phyloP scores from a whole-genome alignment of 1,284 basidiomycete species.

The Retiboletus flavoniger region DNA sequence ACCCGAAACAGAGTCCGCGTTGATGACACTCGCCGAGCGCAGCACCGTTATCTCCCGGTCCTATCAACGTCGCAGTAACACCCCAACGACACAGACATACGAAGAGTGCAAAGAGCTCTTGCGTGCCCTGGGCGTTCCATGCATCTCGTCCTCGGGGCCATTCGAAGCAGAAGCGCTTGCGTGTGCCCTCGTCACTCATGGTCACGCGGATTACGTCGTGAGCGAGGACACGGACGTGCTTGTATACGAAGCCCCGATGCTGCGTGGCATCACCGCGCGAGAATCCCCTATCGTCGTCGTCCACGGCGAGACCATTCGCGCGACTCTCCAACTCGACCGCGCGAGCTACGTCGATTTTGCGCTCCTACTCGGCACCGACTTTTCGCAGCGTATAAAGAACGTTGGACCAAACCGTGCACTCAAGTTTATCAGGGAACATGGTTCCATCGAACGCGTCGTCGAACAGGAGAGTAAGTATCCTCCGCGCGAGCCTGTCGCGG shows the following conservation, averaged over 20 bases:
- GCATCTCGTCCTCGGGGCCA: slow-evolving; percentile 61
- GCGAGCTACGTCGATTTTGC: slow-evolving; percentile 76
- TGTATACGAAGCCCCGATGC: slow-evolving; percentile 72
- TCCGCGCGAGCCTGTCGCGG: slow-evolving; percentile 42
- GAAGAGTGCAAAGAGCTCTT: slow-evolving; percentile 63
- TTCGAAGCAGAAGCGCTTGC: slow-evolving; percentile 85
- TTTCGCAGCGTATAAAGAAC: slow-evolving; percentile 76
- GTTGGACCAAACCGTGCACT: slow-evolving; percentile 75
- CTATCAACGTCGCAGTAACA: slow-evolving; percentile 57
- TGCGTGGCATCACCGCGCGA: slow-evolving; percentile 69
- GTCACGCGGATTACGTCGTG: slow-evolving; percentile 78
- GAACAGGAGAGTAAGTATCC: slow-evolving; percentile 53
- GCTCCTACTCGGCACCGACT: slow-evolving; percentile 85
- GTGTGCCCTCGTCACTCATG: slow-evolving; percentile 67
- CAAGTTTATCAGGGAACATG: slow-evolving; percentile 66
- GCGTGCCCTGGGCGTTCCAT: slow-evolving; percentile 73
- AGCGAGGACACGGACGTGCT: slow-evolving; percentile 88
- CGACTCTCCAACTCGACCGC: slow-evolving; percentile 53
- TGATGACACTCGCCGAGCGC: slow-evolving; percentile 45
- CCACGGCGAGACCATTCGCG: slow-evolving; percentile 63
- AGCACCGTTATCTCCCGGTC: slow-evolving; percentile 59
- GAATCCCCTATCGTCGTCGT: slow-evolving; percentile 60
- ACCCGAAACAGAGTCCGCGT: slow-evolving; percentile 25
- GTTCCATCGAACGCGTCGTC: slow-evolving; percentile 73
- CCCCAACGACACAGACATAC: slow-evolving; percentile 62